phyloP scores from a whole-genome alignment of 805 yeast species.

The Tetrapisispora fleetii region DNA sequence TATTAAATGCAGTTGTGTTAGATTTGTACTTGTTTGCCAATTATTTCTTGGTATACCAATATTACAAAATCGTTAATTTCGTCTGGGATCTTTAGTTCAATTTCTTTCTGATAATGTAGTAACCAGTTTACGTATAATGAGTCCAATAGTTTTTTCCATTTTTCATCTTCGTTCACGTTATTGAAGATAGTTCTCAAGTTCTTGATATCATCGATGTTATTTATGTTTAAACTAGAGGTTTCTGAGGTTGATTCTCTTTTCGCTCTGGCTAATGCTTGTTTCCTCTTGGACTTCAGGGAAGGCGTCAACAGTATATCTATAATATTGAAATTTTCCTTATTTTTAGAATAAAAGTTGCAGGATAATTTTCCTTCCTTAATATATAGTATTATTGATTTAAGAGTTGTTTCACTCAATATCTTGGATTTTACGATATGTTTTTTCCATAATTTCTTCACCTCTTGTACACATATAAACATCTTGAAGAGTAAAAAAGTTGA shows the following conservation, averaged over 20 bases:
- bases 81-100: background rate
- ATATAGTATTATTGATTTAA: slow-evolving; percentile 1
- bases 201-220: background rate
- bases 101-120: background rate
- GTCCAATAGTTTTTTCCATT: background rate
- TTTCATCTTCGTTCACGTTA: background rate
- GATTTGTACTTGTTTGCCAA: background rate
- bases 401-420: slow-evolving; percentile 5
- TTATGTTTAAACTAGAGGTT: background rate
- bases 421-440: slow-evolving; percentile 10
- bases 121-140: background rate
- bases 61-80: slow-evolving; percentile 1
- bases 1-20: background rate
- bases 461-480: slow-evolving; percentile 9
- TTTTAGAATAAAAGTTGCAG: slow-evolving; percentile 1
- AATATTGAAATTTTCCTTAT: background rate
- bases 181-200: background rate
- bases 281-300: background rate
- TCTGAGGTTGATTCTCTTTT: background rate
- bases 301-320: slow-evolving; percentile 4
- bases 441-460: slow-evolving; percentile 16
- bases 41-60: background rate
- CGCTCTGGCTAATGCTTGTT: background rate
- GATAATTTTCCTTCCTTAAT: background rate
- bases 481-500: slow-evolving; percentile 11